phyloP scores from a whole-genome alignment of 2,329 filamentous ascomycete genomes.

The Fusarium phyllophilum region DNA sequence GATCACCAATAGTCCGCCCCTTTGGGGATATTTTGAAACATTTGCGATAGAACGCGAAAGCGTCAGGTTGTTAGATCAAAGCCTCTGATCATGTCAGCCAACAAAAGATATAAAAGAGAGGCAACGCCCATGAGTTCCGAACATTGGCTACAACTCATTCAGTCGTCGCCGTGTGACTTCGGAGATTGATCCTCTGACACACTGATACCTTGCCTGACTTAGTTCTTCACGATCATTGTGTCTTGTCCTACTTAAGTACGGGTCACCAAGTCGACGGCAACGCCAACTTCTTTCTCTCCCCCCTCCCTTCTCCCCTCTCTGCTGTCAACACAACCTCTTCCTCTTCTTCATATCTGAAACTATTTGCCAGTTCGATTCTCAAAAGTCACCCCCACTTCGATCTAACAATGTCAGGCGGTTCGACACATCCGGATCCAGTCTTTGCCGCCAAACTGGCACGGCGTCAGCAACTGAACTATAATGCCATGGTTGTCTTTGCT shows the following conservation, averaged over 20 bases:
- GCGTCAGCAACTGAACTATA: slow-evolving; percentile 41
- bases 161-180: slow-evolving; percentile 23
- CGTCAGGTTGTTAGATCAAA: background rate
- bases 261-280: slow-evolving; percentile 18
- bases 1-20: background rate
- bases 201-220: slow-evolving; percentile 16
- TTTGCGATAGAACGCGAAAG: background rate
- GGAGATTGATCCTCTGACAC: slow-evolving; percentile 23
- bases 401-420: slow-evolving; percentile 28
- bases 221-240: slow-evolving; percentile 28
- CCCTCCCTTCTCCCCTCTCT: background rate
- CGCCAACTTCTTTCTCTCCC: background rate
- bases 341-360: background rate
- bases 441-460: slow-evolving; percentile 37
- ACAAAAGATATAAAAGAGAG: slow-evolving; percentile 8
- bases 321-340: background rate
- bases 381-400: background rate
- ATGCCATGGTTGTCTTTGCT: slow-evolving; percentile 40
- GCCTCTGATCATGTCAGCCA: background rate
- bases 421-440: slow-evolving; percentile 23
- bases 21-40: background rate
- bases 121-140: background rate
- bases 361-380: background rate
- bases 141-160: slow-evolving; percentile 11
- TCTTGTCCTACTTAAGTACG: slow-evolving; percentile 30